Evolutionary conservation across 371 early-diverging fungal species (phyloP).

Genomic region (Mortierella sp.): DNA sequence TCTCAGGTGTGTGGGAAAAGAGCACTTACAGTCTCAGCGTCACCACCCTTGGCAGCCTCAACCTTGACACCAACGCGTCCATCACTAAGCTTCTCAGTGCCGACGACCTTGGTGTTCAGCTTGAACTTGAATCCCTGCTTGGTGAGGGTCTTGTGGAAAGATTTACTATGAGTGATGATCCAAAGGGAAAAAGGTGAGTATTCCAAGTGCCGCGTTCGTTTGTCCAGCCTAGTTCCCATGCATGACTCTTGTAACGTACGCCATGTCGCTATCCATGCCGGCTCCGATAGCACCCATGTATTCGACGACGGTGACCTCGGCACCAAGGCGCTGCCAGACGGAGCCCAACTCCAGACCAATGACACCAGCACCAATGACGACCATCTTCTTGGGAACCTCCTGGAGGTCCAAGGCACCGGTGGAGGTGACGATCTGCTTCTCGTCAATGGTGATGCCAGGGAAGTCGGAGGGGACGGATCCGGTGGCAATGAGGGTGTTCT

Average conservation of each 20-base stretch:
- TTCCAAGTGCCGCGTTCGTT: too few species aligned
- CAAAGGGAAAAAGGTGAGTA: too few species aligned
- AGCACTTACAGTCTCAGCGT: slow-evolving; percentile 72
- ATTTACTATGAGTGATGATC: slow-evolving; percentile 66
- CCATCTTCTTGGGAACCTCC: slow-evolving; percentile 96
- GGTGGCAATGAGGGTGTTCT: slow-evolving; percentile 97
- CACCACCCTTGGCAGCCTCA: slow-evolving; percentile 89
- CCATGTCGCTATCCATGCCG: slow-evolving; percentile 96
- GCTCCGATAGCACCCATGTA: slow-evolving; percentile 94
- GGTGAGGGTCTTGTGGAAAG: slow-evolving; percentile 88
- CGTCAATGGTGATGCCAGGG: slow-evolving; percentile 95
- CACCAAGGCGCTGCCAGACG: slow-evolving; percentile 96
- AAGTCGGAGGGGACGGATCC: slow-evolving; percentile 96
- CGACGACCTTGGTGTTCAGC: slow-evolving; percentile 95
- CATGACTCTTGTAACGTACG: slow-evolving; percentile 73
- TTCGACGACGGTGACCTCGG: slow-evolving; percentile 97
- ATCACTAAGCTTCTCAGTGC: slow-evolving; percentile 81
- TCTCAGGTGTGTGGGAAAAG: neutral
- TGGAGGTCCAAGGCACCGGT: slow-evolving; percentile 96
- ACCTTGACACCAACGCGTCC: slow-evolving; percentile 91
- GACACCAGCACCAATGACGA: slow-evolving; percentile 98
- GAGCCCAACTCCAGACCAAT: slow-evolving; percentile 99
- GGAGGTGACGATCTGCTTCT: slow-evolving; percentile 95
- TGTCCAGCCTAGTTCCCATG: too few species aligned
- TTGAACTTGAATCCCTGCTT: slow-evolving; percentile 99